phyloP scores from a whole-genome alignment of 768 basidiomycete species.

The Tylopilus plumbeoviolaceoides region DNA sequence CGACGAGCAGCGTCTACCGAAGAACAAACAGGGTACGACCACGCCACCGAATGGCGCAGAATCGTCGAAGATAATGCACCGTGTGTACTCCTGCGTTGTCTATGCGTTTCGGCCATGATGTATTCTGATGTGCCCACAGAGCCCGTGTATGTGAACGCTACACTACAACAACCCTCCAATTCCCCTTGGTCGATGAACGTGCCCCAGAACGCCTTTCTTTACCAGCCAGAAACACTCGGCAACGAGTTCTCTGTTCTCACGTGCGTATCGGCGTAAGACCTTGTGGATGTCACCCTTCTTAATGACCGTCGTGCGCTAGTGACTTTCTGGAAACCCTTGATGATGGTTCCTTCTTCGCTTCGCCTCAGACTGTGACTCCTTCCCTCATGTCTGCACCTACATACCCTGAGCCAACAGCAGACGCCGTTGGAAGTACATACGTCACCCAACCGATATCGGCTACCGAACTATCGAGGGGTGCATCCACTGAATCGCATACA shows the following conservation, averaged over 20 bases:
- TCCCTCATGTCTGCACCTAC: constrained; percentile 44
- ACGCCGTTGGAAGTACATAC: constrained; percentile 13
- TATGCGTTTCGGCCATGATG: background rate
- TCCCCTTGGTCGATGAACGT: constrained; percentile 54
- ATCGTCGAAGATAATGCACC: constrained; percentile 30
- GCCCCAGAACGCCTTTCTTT: constrained; percentile 52
- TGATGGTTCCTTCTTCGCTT: constrained; percentile 74
- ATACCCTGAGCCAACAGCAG: constrained; percentile 14
- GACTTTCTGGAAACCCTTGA: constrained; percentile 89
- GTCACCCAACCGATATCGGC: constrained; percentile 10
- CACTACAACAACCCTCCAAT: constrained; percentile 27
- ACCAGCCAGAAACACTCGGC: constrained; percentile 70
- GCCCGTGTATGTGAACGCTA: constrained; percentile 19
- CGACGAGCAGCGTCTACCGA: constrained; percentile 66
- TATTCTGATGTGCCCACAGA: constrained; percentile 7
- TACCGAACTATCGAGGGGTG: constrained; percentile 20
- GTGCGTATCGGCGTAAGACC: constrained; percentile 35
- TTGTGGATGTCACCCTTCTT: background rate
- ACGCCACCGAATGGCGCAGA: constrained; percentile 28
- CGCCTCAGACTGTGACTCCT: constrained; percentile 46
- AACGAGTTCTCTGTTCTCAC: constrained; percentile 82
- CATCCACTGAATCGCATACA: constrained; percentile 21
- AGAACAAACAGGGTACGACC: constrained; percentile 40
- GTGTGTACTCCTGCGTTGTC: constrained; percentile 10
- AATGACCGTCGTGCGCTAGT: constrained; percentile 33